Conservation (phyloP, 352 stramenopile species). For the Phytophthora quininea region DNA sequence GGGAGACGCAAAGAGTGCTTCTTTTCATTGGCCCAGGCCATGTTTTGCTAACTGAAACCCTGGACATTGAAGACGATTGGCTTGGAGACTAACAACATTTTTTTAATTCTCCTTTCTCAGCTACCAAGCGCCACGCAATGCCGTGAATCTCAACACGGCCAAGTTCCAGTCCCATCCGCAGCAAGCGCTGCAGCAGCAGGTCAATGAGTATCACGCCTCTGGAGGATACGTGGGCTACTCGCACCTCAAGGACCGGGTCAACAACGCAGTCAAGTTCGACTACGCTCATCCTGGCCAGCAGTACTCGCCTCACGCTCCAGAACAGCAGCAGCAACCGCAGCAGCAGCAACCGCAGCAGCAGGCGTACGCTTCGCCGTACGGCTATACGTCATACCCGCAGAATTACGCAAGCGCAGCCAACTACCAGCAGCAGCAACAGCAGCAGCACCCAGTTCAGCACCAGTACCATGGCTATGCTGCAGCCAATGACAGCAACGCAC, state of each 20-base stretch:
- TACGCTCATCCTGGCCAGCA: slow-evolving; percentile 28
- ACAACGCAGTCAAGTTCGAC: slow-evolving; percentile 37
- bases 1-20: slow-evolving; percentile 19
- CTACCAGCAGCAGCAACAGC: slow-evolving; percentile 39
- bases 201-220: slow-evolving; percentile 36
- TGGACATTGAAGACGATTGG: background rate
- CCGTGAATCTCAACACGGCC: slow-evolving; percentile 15
- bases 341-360: slow-evolving; percentile 30
- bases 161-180: slow-evolving; percentile 43
- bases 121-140: slow-evolving; percentile 34
- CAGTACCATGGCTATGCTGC: slow-evolving; percentile 41
- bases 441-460: slow-evolving; percentile 37
- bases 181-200: slow-evolving; percentile 39
- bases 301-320: slow-evolving; percentile 27
- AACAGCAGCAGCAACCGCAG: slow-evolving; percentile 26
- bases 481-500: slow-evolving; percentile 39
- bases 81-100: background rate
- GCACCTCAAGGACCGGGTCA: slow-evolving; percentile 33
- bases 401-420: slow-evolving; percentile 36
- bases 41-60: slow-evolving; percentile 14
- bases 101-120: slow-evolving; percentile 26
- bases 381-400: slow-evolving; percentile 44
- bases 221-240: slow-evolving; percentile 37
- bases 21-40: slow-evolving; percentile 11
- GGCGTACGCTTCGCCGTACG: slow-evolving; percentile 37